Evolutionary conservation across 495 filamentous ascomycete species (phyloP).

Genomic region (Hypoxylon fuscum): DNA sequence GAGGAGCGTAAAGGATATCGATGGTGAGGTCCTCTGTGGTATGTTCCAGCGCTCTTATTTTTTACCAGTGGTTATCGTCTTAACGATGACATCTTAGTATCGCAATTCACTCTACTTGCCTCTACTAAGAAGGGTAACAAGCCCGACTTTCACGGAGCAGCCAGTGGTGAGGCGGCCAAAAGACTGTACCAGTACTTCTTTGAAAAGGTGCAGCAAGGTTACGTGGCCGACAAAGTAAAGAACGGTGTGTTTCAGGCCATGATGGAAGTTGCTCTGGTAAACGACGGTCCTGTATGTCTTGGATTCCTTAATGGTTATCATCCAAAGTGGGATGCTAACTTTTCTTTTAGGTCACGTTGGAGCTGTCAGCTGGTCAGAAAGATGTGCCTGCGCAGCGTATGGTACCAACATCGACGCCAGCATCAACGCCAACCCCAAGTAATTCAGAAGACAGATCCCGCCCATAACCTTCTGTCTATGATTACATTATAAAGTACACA

Average conservation of each 20-base stretch:
- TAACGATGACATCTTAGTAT: constrained; percentile 66
- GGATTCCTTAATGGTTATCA: constrained; percentile 31
- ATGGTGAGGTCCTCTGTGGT: constrained; percentile 93
- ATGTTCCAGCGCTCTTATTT: constrained; percentile 40
- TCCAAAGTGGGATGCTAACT: constrained; percentile 23
- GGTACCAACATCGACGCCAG: constrained; percentile 10
- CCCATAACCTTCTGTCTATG: neutral
- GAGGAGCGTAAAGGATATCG: constrained; percentile 82
- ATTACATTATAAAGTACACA: neutral
- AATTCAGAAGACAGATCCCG: constrained; percentile 1
- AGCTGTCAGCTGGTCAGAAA: constrained; percentile 41
- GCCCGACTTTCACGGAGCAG: constrained; percentile 93
- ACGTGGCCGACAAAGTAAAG: constrained; percentile 81
- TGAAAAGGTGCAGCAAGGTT: constrained; percentile 74
- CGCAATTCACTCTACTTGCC: constrained; percentile 95
- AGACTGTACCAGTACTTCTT: constrained; percentile 85
- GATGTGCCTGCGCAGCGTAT: constrained; percentile 2
- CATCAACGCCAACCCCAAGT: too few relatives aligned
- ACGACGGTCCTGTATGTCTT: constrained; percentile 88
- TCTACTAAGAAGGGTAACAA: constrained; percentile 93
- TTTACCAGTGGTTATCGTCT: constrained; percentile 2
- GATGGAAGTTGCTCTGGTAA: constrained; percentile 96
- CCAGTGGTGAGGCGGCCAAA: constrained; percentile 77
- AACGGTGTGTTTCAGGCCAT: constrained; percentile 97
- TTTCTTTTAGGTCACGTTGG: constrained; percentile 44